Conservation (phyloP, 2,329 filamentous ascomycete genomes). For the Dichotomopilus funicola region DNA sequence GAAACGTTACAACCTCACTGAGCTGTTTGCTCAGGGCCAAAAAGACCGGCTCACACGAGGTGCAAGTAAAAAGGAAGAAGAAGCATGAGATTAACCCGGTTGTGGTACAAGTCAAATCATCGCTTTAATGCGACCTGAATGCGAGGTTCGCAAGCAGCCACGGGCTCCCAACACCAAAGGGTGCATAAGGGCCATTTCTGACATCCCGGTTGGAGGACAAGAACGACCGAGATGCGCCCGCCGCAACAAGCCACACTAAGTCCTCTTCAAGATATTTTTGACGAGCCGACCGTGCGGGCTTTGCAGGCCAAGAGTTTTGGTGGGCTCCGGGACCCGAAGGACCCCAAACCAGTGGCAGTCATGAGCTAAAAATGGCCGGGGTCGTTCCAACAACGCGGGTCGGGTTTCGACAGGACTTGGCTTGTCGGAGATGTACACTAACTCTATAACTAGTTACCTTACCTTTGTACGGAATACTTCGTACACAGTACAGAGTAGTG, state of each 20-base stretch:
- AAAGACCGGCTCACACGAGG: not conserved
- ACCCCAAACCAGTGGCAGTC: not conserved
- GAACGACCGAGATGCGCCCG: slow-evolving; percentile 14
- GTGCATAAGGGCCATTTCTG: not conserved
- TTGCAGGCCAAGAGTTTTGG: not conserved
- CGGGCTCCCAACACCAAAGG: not conserved
- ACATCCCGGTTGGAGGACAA: slow-evolving; percentile 6
- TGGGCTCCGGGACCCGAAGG: not conserved
- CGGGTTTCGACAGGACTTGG: not conserved
- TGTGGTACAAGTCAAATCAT: too few relatives aligned
- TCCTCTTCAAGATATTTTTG: slow-evolving; percentile 26
- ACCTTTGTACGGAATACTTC: too few relatives aligned
- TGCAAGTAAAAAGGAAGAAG: not conserved
- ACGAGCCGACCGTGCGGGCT: slow-evolving; percentile 16
- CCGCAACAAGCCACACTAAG: slow-evolving; percentile 21
- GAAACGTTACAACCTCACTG: slow-evolving; percentile 72
- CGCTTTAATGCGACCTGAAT: too few relatives aligned
- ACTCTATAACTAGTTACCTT: too few relatives aligned
- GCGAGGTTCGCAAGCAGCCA: not conserved
- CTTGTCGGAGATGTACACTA: too few relatives aligned
- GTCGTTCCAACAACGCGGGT: slow-evolving; percentile 7
- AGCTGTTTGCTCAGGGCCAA: slow-evolving; percentile 52
- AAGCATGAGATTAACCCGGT: too few relatives aligned
- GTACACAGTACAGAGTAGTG: too few relatives aligned
- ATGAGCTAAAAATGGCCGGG: too few relatives aligned